phyloP scores from a whole-genome alignment of 2,329 filamentous ascomycete genomes.

The Penicillium crustosum region DNA sequence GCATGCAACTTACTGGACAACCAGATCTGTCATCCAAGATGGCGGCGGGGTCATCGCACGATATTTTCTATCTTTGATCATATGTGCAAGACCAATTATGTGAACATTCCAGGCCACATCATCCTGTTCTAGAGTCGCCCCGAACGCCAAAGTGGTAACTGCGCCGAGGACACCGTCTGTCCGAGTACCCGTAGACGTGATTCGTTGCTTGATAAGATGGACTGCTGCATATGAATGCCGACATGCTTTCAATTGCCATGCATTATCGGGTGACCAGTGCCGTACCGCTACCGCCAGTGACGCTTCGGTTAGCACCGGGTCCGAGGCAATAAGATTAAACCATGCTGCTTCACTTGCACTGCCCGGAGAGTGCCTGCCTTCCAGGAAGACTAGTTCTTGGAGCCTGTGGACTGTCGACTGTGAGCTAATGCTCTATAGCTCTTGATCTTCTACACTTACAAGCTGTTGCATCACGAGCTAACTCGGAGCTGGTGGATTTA shows the following conservation, averaged over 20 bases:
- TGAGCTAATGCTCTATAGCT: background rate
- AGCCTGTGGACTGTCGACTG: background rate
- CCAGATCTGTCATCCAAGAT: background rate
- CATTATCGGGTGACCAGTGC: constrained; percentile 22
- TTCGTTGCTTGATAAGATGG: constrained; percentile 20
- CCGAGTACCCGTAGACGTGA: constrained; percentile 13
- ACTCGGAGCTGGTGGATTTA: background rate
- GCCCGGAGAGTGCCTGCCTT: background rate
- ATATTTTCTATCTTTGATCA: constrained; percentile 2
- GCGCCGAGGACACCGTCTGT: constrained; percentile 26
- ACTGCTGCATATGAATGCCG: constrained; percentile 20
- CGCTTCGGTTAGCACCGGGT: constrained; percentile 26
- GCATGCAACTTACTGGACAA: background rate
- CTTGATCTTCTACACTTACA: background rate
- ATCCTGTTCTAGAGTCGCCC: constrained; percentile 20
- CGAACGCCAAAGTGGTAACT: constrained; percentile 28
- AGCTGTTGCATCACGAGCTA: background rate
- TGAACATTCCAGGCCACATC: constrained; percentile 22
- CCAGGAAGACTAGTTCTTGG: background rate
- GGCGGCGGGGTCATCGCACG: background rate
- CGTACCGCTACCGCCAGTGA: constrained; percentile 25
- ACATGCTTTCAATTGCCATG: constrained; percentile 22
- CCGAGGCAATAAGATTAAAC: constrained; percentile 25
- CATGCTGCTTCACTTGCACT: constrained; percentile 21
- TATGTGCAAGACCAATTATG: constrained; percentile 19